Conservation (phyloP, 495 filamentous ascomycete species). For the Talaromyces stipitatus region DNA sequence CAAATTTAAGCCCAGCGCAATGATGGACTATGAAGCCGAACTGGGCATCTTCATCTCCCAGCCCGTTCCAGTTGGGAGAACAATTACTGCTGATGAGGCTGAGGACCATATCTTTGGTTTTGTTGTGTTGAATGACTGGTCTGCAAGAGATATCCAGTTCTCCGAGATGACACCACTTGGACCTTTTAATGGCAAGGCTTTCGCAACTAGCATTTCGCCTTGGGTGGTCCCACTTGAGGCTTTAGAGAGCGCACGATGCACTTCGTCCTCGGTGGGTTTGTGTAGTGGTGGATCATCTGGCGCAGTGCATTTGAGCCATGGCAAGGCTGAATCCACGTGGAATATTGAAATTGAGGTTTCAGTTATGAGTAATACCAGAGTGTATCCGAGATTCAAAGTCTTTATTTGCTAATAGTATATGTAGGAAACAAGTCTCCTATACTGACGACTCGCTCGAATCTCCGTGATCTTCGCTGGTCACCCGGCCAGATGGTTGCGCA, state of each 20-base stretch:
- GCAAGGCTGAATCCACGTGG: no score
- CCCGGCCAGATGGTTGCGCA: no score
- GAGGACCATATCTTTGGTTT: constrained; percentile 76
- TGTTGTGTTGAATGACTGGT: constrained; percentile 93
- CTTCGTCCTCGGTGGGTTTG: no score
- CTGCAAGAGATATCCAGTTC: constrained; percentile 77
- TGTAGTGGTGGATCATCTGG: no score
- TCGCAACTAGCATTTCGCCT: constrained; percentile 77
- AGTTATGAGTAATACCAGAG: no score
- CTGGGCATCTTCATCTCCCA: constrained; percentile 72
- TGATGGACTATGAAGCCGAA: constrained; percentile 83
- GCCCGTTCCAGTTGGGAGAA: constrained; percentile 56
- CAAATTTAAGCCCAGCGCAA: constrained; percentile 51
- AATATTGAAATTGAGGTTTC: no score
- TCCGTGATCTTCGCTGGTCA: no score
- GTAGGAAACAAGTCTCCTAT: no score
- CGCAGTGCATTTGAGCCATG: no score
- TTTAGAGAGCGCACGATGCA: constrained; percentile 38
- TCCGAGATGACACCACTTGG: constrained; percentile 86
- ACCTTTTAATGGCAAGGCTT: constrained; percentile 89
- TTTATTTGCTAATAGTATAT: no score
- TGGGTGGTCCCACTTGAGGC: constrained; percentile 91
- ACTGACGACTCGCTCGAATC: no score
- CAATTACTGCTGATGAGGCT: constrained; percentile 56
- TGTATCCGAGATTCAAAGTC: no score